These are phyloP conservation scores for Nothophytophthora sp. DNA, from an alignment of 352 stramenopile genomes.

Conservation along the genomic window DNA sequence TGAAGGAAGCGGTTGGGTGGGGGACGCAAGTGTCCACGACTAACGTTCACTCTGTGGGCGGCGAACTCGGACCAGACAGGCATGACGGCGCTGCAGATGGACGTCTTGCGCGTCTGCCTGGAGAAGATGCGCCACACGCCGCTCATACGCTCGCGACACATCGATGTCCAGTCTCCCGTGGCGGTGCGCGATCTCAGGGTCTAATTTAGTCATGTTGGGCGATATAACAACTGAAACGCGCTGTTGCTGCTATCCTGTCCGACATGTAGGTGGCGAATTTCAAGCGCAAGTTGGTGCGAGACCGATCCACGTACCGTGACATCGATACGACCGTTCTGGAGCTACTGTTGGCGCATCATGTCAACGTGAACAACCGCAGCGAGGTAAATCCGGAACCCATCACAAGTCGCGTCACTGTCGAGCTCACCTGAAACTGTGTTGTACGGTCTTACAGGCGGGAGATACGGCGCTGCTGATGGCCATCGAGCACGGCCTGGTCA, in stretches of 20 bases:
- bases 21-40: not conserved
- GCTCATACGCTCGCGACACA: conserved; percentile 22
- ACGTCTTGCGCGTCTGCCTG: conserved; percentile 31
- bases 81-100: conserved; percentile 34
- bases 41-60: not conserved
- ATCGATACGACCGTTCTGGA: conserved; percentile 31
- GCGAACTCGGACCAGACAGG: no score
- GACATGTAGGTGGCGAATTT: conserved; percentile 16
- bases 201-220: not conserved
- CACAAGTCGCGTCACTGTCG: not conserved
- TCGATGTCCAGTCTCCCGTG: conserved; percentile 26
- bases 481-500: conserved; percentile 30
- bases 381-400: conserved; percentile 4
- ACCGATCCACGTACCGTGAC: conserved; percentile 23
- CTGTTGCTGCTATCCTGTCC: not conserved
- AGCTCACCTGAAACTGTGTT: no score
- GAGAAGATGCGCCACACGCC: conserved; percentile 34
- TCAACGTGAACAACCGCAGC: conserved; percentile 21
- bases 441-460: conserved; percentile 4
- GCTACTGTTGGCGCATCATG: conserved; percentile 15
- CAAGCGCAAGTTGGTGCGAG: conserved; percentile 20
- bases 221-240: not conserved
- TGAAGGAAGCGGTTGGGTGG: no score
- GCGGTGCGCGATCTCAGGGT: conserved; percentile 10
- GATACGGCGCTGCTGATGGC: conserved; percentile 28